Evolutionary conservation across 2,329 filamentous ascomycete genomes (phyloP).

Genomic region (Calonectria pseudoturangicola): DNA sequence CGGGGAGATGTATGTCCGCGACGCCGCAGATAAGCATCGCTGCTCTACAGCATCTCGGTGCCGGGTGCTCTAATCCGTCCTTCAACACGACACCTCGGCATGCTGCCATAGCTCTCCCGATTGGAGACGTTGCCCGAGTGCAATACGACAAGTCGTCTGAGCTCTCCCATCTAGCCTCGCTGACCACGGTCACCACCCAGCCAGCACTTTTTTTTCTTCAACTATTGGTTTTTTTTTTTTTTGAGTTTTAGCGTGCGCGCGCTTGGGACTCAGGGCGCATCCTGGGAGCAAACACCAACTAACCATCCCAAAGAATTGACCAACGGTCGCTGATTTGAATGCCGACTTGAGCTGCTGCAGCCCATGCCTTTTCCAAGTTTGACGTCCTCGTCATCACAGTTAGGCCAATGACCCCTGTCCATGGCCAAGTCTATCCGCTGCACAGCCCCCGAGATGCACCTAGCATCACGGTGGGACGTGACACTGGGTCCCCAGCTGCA

Average conservation of each 20-base stretch:
- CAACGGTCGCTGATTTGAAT: conserved; percentile 37
- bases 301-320: conserved; percentile 9
- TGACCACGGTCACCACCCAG: conserved; percentile 20
- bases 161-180: conserved; percentile 14
- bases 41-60: conserved; percentile 27
- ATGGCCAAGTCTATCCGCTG: conserved; percentile 51
- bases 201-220: neutral
- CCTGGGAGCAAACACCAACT: neutral
- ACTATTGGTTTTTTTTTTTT: neutral
- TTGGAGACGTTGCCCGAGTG: conserved; percentile 28
- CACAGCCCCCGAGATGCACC: conserved; percentile 56
- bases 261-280: conserved; percentile 31
- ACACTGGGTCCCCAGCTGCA: conserved; percentile 48
- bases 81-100: conserved; percentile 34
- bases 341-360: conserved; percentile 37
- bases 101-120: conserved; percentile 28
- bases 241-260: conserved; percentile 18
- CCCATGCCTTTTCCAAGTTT: conserved; percentile 42
- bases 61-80: conserved; percentile 25
- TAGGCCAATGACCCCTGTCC: conserved; percentile 49
- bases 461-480: conserved; percentile 50
- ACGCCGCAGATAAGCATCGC: conserved; percentile 48
- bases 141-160: conserved; percentile 27
- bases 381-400: conserved; percentile 45
- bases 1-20: conserved; percentile 47